Evolutionary conservation across 495 filamentous ascomycete species (phyloP), one percentile per base, ranked within the genome.

Genomic region (Podospora pseudopauciseta): DNA sequence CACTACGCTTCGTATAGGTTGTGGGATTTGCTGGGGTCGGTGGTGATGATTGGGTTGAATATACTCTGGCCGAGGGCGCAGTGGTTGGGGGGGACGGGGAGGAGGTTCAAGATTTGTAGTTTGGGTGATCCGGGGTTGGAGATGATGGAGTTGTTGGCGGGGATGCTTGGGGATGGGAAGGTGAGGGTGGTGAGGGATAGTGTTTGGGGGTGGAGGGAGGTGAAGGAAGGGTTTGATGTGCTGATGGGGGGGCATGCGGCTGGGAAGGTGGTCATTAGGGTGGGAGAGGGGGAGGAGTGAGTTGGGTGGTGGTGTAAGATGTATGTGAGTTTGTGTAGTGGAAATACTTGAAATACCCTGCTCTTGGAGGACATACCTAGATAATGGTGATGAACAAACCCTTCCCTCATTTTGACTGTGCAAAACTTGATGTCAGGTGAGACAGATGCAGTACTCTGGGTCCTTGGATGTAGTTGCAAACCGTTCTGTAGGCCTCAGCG

Each of bases 211-310:
- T 73, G 79, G 54, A 74, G 72, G n/a, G 65, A 78, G 32, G 79
- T 68, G 1, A 65, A 70, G 5, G 71, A 76, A 64, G 79, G 72
- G 4, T 74, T 76, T 34, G 76, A 74, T 27, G 60, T 70, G n/a
- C 20, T 79, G 63, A 27, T 67, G 26, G 70, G 68, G 20, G 68
- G 73, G 6, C 70, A 73, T 55, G 75, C 79, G 3, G 70, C 67
- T 39, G 77, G 77, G 3, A 79, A 80, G 72, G 68, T 80, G 15
- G 23, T 77, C 27, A 57, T 77, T 44, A 70, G 64, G 65, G 70
- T 77, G 9, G 73, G 66, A 15, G 68, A 69, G 15, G 61, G n/a
- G 11, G 39, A 18, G 9, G 39, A 49, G 39, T 49, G 39, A 49
- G 39, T 49, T 49, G 39, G 15, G 6, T 3, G 30, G 30, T 49